These are phyloP conservation scores for Hyaloscypha hepaticicola DNA, from an alignment of 495 filamentous ascomycete genomes.

Conservation along the genomic window DNA sequence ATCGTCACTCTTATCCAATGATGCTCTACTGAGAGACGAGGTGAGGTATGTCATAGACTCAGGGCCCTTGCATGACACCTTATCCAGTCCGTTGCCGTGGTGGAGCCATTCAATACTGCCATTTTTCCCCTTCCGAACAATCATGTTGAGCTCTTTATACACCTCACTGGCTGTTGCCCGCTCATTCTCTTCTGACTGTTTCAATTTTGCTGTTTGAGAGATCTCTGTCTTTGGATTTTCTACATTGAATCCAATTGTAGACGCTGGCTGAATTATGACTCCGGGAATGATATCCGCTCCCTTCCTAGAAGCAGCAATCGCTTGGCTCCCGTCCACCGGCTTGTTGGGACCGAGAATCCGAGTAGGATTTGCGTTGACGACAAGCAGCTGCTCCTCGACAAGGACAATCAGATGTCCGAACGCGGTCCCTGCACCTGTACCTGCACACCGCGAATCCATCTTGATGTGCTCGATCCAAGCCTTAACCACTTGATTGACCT, in stretches of 20 bases:
- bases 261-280: neutral
- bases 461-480: conserved; percentile 7
- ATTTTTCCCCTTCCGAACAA: neutral
- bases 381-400: conserved; percentile 7
- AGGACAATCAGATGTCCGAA: conserved; percentile 7
- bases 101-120: conserved; percentile 5
- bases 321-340: neutral
- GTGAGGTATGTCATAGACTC: neutral
- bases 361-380: conserved; percentile 10
- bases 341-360: neutral
- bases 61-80: conserved; percentile 1
- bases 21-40: neutral
- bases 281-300: neutral
- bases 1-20: neutral
- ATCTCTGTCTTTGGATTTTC: no score
- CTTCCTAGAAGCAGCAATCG: neutral
- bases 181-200: neutral
- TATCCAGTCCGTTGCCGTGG: neutral
- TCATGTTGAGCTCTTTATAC: neutral
- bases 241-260: neutral
- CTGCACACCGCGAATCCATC: conserved; percentile 7
- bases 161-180: conserved; percentile 5
- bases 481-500: conserved; percentile 5
- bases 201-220: neutral
- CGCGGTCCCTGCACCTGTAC: conserved; percentile 8